Base-by-base conservation (phyloP, 2,329 filamentous ascomycete genomes). In the Chalaropsis thielavioides region DNA sequence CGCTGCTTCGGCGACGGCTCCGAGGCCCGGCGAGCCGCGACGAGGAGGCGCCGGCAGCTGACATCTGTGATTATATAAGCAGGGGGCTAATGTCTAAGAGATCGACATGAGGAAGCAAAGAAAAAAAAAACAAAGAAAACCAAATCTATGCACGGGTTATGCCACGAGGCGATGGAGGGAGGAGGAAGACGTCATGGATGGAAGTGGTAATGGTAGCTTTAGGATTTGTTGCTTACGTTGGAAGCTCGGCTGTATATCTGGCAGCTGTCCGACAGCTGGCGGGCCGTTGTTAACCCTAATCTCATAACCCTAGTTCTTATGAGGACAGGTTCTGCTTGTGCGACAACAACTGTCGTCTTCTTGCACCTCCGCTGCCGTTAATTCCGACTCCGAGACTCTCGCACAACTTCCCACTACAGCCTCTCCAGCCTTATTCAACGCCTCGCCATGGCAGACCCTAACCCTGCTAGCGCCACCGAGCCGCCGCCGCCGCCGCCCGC, bases 1-100 rank as follows among this genome's bases (percentile, higher is more conserved):
- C 15, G 41, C 41, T 44, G 22, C 51, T 31, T 81, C 80, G 69
- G 74, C 74, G 69, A 76, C 73, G 24, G 58, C 61, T 62, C 61
- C 43, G n/a, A 49, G 35, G 59, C 7, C 64, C 58, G 62, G 56
- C 43, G 22, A n/a, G 60, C n/a, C 64, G 59, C 22, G 64, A 51
- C 41, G 60, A 62, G 46, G 64, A 66, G 63, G 63, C 67, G 67
- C 61, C 68, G 68, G 51, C 51, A 43, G 65, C 15, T 38, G 62
- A 64, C 35, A 43, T n/a, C n/a, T n/a, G n/a, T 64, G 8, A 41
- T 63, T 49, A 22, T 71, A 65, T 69, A 66, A 35, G 69, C 68
- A 56, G 67, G 65, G 15, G 24, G 19, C 24, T 15, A 27, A 11
- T n/a, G 24, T 56, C 13, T 15, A n/a, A 35, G 51, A 19, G 51